Evolutionary conservation across 176 grass and related monocot species (phyloP), one percentile per base, ranked within the genome.

Genomic region (Tillandsia leiboldiana): DNA sequence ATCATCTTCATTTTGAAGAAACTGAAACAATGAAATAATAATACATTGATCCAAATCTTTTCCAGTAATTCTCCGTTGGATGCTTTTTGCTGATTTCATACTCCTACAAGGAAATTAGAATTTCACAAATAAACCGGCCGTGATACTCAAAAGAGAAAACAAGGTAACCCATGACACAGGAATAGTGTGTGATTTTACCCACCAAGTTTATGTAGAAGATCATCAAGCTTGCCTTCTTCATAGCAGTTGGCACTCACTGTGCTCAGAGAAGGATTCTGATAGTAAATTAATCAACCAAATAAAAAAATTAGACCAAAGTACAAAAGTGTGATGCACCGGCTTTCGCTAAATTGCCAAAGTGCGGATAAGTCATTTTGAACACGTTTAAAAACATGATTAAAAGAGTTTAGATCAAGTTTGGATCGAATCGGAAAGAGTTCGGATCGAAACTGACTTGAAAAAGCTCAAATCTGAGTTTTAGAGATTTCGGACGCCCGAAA

Each of bases 31-130:
- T 75, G 26, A 68, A 77, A 52, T 4, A 5, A 67, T 22, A 2
- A 42, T 10, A 97, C 93, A 83, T 97, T 97, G 72, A 87, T 90
- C 89, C 89, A 97, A 74, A 97, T 92, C 79, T 97, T 96, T 59
- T 90, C 84, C 26, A 86, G 81, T 11, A 92, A 53, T 14, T 78
- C 67, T 83, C 72, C 77, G 54, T 77, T 89, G 14, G 77, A 97
- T 85, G 77, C 59, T 53, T 90, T 90, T 90, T 51, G 86, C 84
- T 80, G 79, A 49, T 76, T 92, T 86, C n/a, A 92, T 78, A 2
- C 84, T 83, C 76, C 89, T 96, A 76, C 18, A 76, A 4, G 62
- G 64, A 26, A 11, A 81, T 57, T 2, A 22, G 8, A 68, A 27
- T 71, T 42, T 72, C 26, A 26, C 28, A 63, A 69, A 11, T 51